Evolutionary conservation across 108 stramenopile species (phyloP).

Genomic region (Cylindrotheca closterium): DNA sequence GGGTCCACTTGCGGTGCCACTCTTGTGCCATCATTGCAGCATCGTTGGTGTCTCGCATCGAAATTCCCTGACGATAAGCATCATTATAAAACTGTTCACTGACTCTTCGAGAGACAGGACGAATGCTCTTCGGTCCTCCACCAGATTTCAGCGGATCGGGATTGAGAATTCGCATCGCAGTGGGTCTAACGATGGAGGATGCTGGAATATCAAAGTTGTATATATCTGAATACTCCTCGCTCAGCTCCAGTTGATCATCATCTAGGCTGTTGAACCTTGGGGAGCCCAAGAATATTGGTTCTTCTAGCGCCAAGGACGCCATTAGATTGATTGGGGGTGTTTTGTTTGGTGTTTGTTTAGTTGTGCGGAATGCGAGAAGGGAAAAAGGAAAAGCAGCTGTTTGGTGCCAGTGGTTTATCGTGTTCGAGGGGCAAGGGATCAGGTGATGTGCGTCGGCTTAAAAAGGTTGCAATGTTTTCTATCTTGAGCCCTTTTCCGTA

Average conservation of each 20-base stretch:
- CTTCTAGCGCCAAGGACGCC: too few species aligned
- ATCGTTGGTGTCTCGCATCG: slow-evolving; percentile 13
- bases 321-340: too few species aligned
- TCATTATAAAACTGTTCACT: slow-evolving; percentile 36
- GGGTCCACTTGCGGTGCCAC: slow-evolving; percentile 46
- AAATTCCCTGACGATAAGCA: slow-evolving; percentile 25
- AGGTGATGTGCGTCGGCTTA: too few species aligned
- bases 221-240: too few species aligned
- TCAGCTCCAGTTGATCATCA: slow-evolving; percentile 1
- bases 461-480: too few species aligned
- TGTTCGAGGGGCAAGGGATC: too few species aligned
- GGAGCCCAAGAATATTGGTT: not conserved
- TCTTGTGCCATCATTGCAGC: slow-evolving; percentile 39
- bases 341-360: too few species aligned
- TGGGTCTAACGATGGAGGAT: not conserved
- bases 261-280: not conserved
- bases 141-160: slow-evolving; percentile 2
- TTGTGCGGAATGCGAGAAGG: too few species aligned
- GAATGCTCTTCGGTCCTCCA: slow-evolving; percentile 14
- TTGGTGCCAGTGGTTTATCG: too few species aligned
- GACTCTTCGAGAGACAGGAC: slow-evolving; percentile 29
- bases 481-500: too few species aligned
- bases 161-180: not conserved
- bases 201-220: too few species aligned
- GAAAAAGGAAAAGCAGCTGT: too few species aligned